Evolutionary conservation across 2,329 filamentous ascomycete species (phyloP), one percentile per base, ranked within the genome.

Genomic region (Sordariomycetes sp.): DNA sequence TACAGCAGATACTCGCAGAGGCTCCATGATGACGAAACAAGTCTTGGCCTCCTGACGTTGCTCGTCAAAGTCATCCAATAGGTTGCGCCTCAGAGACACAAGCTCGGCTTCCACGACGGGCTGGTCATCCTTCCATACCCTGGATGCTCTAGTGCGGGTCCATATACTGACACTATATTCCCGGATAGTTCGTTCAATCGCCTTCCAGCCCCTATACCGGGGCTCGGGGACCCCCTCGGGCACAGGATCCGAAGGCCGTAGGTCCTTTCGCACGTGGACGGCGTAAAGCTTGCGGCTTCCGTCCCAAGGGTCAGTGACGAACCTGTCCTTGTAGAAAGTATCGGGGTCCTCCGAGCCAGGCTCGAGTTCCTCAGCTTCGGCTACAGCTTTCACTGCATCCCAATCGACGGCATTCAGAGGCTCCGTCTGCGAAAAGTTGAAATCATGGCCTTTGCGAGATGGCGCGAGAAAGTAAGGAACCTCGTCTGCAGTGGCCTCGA

Each of bases 391-490:
- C 10, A 90, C 64, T n/a, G 78, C 71, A 0, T 72, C 66, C 86
- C 87, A 90, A 63, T 90, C 85, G 34, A 93, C 72, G 0, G 79
- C 51, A 3, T 58, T 54, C 5, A 34, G 24, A n/a, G 52, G 43
- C 7, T 18, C 18, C 18, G 20, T 54, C 37, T 58, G 24, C 8
- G 32, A 51, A 32, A 46, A 48, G 24, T 24, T 4, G 22, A 24
- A 68, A 18, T 60, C 60, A 52, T 76, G 72, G 1, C 43, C 50
- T 11, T 65, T 48, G 0, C 20, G 54, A 10, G 71, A 66, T 0
- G 94, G 93, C 0, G 85, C 88, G 16, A 97, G 67, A 75, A 91
- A 96, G 70, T 97, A 99, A 0, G 91, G 87, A 68, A 96, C 80
- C 32, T 86, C 83, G 1, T 77, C 70, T 0, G 76, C 64, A 18